phyloP scores from a whole-genome alignment of 257 asterid genomes.

The Gentiana macrophylla region DNA sequence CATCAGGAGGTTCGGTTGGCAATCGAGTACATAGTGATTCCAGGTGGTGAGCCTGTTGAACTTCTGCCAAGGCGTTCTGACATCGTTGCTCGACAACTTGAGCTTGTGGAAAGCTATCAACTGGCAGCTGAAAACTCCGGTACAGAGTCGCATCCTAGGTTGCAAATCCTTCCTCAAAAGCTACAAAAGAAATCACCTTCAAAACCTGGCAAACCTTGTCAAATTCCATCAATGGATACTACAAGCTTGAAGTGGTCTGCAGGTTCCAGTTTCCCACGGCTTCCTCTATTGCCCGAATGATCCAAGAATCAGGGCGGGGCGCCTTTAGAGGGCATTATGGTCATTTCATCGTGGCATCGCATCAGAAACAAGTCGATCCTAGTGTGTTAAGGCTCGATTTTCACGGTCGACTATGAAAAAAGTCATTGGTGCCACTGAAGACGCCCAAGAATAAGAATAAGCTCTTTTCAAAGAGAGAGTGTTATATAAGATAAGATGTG shows the following conservation, averaged over 20 bases:
- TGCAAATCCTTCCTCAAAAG: slow-evolving; percentile 87
- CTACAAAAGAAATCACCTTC: slow-evolving; percentile 26
- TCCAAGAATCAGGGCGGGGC: neutral
- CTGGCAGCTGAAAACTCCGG: slow-evolving; percentile 80
- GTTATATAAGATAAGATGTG: too few species aligned
- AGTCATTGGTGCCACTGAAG: too few species aligned
- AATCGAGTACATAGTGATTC: slow-evolving; percentile 92
- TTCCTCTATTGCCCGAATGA: slow-evolving; percentile 64
- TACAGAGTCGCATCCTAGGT: slow-evolving; percentile 68
- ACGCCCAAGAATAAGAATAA: too few species aligned
- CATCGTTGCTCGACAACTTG: slow-evolving; percentile 79
- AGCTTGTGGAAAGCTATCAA: slow-evolving; percentile 85
- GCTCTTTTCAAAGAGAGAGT: too few species aligned
- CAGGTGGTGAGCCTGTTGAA: slow-evolving; percentile 93
- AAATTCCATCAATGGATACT: slow-evolving; percentile 19
- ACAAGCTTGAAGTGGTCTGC: slow-evolving; percentile 18
- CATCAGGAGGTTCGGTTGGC: slow-evolving; percentile 88
- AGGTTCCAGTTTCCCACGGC: slow-evolving; percentile 33
- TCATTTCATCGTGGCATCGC: too few species aligned
- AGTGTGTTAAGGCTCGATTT: too few species aligned
- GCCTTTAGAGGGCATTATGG: too few species aligned
- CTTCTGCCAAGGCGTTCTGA: slow-evolving; percentile 95
- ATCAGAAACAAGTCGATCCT: too few species aligned
- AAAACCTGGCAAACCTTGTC: slow-evolving; percentile 13
- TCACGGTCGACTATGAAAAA: too few species aligned